Base-by-base conservation (phyloP, 495 filamentous ascomycete species). In the Massariosphaeria phaeospora region DNA sequence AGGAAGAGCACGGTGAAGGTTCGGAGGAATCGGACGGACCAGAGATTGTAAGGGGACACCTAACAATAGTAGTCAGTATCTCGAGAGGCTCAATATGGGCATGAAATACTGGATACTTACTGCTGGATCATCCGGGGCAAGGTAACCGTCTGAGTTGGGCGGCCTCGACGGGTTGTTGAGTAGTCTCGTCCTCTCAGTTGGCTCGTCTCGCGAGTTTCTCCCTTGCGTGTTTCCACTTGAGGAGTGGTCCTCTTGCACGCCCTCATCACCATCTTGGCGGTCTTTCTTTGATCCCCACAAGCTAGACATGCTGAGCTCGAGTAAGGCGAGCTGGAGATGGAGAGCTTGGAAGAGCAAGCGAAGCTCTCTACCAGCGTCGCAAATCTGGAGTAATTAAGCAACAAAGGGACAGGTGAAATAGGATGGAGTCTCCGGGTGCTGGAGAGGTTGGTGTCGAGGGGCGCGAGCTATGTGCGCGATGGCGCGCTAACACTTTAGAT, bases 31-130 rank as follows among this genome's bases (percentile, higher is more conserved):
- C 93, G 83, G 31, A 98, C 85, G 55, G 81, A 85, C 82, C 86
- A 95, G 46, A 96, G 82, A 65, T 98, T 98, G 72, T 96, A 95
- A 0, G 93, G 93, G 1, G 93, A 90, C 26, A 97, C 86, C 86
- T 91, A 34, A 11, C 26, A 9, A 18, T 58, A 39, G 51, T 24
- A 50, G 34, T n/a, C 13, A 5, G 5, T 36, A 9, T 38, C 35
- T 9, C 13, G 35, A n/a, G 35, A 7, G 13, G 6, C 13, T 12
- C 4, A 21, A 45, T 13, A 21, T 38, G 30, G 43, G 30, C 30
- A 4, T 48, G 3, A n/a, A 17, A 26, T 24, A 39, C 7, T 42
- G 42, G 3, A 25, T 26, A 15, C 80, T 68, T 75, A 89, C 93
- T 48, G 91, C 91, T 45, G 91, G 93, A 69, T 96, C 91, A 77